Evolutionary conservation across 768 basidiomycete species (phyloP).

Genomic region (Tephrocybe sp.): DNA sequence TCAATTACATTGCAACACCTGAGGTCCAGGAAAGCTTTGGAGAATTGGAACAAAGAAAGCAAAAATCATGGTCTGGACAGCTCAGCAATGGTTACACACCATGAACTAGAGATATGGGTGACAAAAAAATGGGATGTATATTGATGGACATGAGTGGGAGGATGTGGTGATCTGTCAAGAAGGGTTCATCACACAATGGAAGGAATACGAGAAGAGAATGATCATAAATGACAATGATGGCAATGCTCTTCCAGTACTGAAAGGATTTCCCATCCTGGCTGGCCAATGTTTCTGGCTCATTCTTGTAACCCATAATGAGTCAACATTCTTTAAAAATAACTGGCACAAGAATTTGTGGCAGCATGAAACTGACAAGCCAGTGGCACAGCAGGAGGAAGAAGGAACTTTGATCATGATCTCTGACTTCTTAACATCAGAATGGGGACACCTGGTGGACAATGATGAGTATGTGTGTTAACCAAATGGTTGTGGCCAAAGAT

Average conservation of each 20-base stretch:
- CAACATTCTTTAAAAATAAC: too few species aligned
- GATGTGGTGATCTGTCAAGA: slow-evolving; percentile 36
- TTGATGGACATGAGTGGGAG: slow-evolving; percentile 36
- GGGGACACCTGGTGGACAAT: too few species aligned
- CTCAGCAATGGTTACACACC: slow-evolving; percentile 31
- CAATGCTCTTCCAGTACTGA: slow-evolving; percentile 10
- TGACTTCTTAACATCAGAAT: too few species aligned
- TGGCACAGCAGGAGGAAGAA: too few species aligned
- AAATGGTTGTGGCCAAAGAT: too few species aligned
- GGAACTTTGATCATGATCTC: too few species aligned
- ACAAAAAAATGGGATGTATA: slow-evolving; percentile 33
- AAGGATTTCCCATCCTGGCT: slow-evolving; percentile 19
- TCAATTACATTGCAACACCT: slow-evolving; percentile 25
- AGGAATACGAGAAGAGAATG: slow-evolving; percentile 24
- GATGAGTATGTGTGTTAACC: too few species aligned
- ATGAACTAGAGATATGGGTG: slow-evolving; percentile 29
- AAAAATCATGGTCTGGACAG: slow-evolving; percentile 25
- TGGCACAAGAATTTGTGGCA: too few species aligned
- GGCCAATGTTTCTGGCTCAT: too few species aligned
- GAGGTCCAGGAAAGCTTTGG: slow-evolving; percentile 26
- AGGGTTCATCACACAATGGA: slow-evolving; percentile 23
- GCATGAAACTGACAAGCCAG: too few species aligned
- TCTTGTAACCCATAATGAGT: too few species aligned
- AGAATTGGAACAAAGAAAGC: slow-evolving; percentile 9
- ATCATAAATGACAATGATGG: slow-evolving; percentile 26